These are phyloP conservation scores for Arthrobotrys pseudoclavata DNA, from an alignment of 2,329 filamentous ascomycete species.

Conservation along the genomic window DNA sequence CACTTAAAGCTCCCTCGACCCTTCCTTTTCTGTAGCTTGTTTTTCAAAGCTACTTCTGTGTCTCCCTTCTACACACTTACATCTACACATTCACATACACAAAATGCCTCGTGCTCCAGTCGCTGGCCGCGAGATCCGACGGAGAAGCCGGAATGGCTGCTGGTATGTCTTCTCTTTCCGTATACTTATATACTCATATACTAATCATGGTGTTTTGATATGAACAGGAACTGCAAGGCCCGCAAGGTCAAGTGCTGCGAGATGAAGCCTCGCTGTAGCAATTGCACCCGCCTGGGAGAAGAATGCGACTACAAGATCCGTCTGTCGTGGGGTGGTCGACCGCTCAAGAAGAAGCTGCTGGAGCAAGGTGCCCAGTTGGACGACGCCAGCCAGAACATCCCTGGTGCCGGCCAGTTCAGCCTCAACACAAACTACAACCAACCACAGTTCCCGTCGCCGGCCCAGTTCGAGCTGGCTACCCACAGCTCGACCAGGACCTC, in stretches of 20 bases:
- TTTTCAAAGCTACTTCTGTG: constrained; percentile 36
- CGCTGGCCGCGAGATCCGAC: constrained; percentile 63
- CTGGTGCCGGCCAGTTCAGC: constrained; percentile 64
- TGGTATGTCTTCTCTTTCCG: constrained; percentile 60
- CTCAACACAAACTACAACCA: constrained; percentile 62
- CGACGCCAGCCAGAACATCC: constrained; percentile 64
- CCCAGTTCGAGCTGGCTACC: constrained; percentile 62
- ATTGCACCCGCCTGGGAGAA: constrained; percentile 64
- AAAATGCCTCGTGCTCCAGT: constrained; percentile 64
- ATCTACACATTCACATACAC: constrained; percentile 15
- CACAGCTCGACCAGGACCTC: constrained; percentile 58
- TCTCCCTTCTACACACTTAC: constrained; percentile 7
- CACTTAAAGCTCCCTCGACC: constrained; percentile 1
- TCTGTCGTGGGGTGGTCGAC: constrained; percentile 63
- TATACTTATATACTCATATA: not conserved
- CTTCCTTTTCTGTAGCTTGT: constrained; percentile 52
- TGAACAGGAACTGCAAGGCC: constrained; percentile 63
- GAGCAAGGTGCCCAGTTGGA: constrained; percentile 63
- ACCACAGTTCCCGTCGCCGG: constrained; percentile 62
- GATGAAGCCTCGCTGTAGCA: constrained; percentile 64
- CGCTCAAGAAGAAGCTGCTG: constrained; percentile 63
- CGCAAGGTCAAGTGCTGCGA: constrained; percentile 64
- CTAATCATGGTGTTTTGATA: not conserved
- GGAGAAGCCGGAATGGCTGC: constrained; percentile 63
- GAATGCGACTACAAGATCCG: constrained; percentile 64